Percentiles rank a stretch among this genome's conserved stretches.
Conservation (phyloP, 306 rosid genomes). For the Fragaria iinumae region DNA sequence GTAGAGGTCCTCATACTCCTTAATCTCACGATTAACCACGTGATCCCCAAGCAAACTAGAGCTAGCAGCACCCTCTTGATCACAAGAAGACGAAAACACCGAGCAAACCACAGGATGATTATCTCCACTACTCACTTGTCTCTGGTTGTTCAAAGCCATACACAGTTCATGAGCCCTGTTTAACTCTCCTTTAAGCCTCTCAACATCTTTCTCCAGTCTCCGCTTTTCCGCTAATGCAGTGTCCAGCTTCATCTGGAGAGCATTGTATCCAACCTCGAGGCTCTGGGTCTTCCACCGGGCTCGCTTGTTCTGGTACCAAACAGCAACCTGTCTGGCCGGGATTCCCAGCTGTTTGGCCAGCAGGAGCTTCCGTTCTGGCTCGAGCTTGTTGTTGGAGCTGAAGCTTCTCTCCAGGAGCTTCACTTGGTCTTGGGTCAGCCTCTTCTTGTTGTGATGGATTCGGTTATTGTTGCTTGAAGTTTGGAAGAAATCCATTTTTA, state of each 20-base stretch:
- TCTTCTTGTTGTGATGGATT: constrained; percentile 37
- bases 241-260: constrained; percentile 44
- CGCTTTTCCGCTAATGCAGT: constrained; percentile 46
- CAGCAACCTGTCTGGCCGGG: constrained; percentile 54
- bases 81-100: constrained; percentile 5
- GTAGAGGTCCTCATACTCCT: constrained; percentile 47
- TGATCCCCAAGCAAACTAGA: constrained; percentile 22
- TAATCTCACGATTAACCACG: constrained; percentile 21
- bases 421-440: constrained; percentile 55
- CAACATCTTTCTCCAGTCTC: constrained; percentile 51
- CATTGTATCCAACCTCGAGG: constrained; percentile 45
- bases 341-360: constrained; percentile 54
- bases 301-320: constrained; percentile 73
- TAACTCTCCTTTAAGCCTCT: constrained; percentile 47
- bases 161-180: constrained; percentile 38
- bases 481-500: constrained; percentile 28
- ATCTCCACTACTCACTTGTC: not conserved
- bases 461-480: constrained; percentile 29
- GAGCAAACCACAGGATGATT: constrained; percentile 4
- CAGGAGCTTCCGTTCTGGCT: constrained; percentile 42
- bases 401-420: constrained; percentile 55
- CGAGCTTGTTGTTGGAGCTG: constrained; percentile 49
- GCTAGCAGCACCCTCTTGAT: constrained; percentile 25
- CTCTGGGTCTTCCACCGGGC: constrained; percentile 59
- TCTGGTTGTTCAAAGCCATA: constrained; percentile 22